These are phyloP conservation scores for Talaromyces sp. DNA, from an alignment of 2,329 filamentous ascomycete genomes.

Conservation along the genomic window DNA sequence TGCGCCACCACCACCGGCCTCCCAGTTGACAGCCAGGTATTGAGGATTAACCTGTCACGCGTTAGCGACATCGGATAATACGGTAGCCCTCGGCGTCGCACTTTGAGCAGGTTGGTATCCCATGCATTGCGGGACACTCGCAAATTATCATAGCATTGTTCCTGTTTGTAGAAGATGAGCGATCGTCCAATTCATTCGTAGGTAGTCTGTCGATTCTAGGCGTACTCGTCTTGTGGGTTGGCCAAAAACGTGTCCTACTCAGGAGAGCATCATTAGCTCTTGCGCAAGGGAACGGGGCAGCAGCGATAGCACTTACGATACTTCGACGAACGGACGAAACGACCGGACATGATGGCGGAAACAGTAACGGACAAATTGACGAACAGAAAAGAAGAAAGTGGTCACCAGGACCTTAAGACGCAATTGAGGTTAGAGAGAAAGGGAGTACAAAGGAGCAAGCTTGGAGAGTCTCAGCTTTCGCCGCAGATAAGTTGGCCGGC, in stretches of 20 bases:
- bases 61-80: conserved; percentile 25
- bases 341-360: conserved; percentile 57
- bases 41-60: conserved; percentile 76
- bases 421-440: conserved; percentile 2
- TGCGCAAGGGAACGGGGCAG: conserved; percentile 13
- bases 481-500: conserved; percentile 4
- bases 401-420: conserved; percentile 16
- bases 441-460: background rate
- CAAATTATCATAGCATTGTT: conserved; percentile 97
- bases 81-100: conserved; percentile 42
- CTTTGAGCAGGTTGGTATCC: conserved; percentile 98
- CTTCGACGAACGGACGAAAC: conserved; percentile 70
- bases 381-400: conserved; percentile 7
- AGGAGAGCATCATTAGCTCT: conserved; percentile 29
- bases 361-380: conserved; percentile 21
- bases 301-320: conserved; percentile 55
- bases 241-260: conserved; percentile 91
- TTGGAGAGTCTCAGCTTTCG: conserved; percentile 3
- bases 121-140: conserved; percentile 97
- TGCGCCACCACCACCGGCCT: conserved; percentile 88
- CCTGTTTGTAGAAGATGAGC: conserved; percentile 44
- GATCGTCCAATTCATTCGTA: conserved; percentile 13
- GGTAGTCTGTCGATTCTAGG: conserved; percentile 13
- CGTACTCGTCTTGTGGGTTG: conserved; percentile 79
- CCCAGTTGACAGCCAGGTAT: conserved; percentile 98